Base-by-base conservation (phyloP, 2,329 filamentous ascomycete genomes). In the Westerdykella sp. region DNA sequence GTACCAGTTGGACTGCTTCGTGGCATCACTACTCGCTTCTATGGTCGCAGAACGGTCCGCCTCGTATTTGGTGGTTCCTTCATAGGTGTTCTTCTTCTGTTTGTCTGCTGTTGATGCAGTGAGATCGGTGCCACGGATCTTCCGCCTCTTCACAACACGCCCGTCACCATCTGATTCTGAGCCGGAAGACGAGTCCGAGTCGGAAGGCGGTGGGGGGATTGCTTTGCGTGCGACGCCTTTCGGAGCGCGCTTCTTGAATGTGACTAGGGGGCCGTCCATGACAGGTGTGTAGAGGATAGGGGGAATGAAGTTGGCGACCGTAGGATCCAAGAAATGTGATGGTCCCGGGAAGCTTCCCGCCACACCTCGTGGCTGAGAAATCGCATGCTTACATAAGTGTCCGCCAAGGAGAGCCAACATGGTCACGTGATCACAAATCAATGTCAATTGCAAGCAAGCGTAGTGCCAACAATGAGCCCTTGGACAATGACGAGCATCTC, bases 1-100 rank as follows among this genome's bases (percentile, higher is more conserved):
- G 67, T 85, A 93, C 90, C 89, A 96, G 64, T 95, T 87, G 43
- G 79, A 84, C 35, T 83, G 78, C 59, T 94, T 95, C 1, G 91
- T 97, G 15, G 93, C 91, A 63, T 96, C 90, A 65, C 91, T 91
- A 56, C 78, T 79, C 50, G 75, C 76, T 55, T 80, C 74, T 55
- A 88, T 80, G 50, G 75, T 74, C 18, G 80, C 68, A 44, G 72
- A 76, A 52, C 83, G 75, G 65, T 87, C 77, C 44, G 83, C 78
- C 41, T 75, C 67, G 67, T 78, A 79, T 50, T 77, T 68, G 37
- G 79, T 76, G 46, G 78, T 69, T 38, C 65, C 64, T 44, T 66
- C 62, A 21, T 60, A 49, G 0, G 63, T 58, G 12, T 68, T 61
- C 48, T 66, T 67, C 41, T 72, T 73, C 47, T 73, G 76, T 10